These are phyloP conservation scores for Wickerhamomyces bovis DNA, from an alignment of 805 yeast species.

Conservation along the genomic window DNA sequence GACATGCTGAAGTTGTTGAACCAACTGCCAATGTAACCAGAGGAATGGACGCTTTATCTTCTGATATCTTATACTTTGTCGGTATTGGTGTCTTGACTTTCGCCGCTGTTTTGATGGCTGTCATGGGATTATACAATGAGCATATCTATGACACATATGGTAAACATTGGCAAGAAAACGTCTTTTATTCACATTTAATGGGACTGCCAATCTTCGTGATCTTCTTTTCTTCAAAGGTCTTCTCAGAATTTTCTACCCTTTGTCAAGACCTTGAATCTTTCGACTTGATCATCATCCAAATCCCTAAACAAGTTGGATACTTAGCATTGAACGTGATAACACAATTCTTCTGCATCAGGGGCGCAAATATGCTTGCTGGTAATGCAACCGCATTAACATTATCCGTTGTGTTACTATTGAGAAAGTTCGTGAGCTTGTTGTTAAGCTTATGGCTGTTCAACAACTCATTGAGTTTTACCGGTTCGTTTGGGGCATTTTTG, in stretches of 20 bases:
- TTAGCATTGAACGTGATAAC: slow-evolving; percentile 42
- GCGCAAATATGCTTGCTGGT: slow-evolving; percentile 61
- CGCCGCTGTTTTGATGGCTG: slow-evolving; percentile 45
- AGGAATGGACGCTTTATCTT: slow-evolving; percentile 1
- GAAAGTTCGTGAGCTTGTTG: slow-evolving; percentile 55
- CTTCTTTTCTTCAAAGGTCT: slow-evolving; percentile 28
- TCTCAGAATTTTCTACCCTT: slow-evolving; percentile 24
- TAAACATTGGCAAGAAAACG: slow-evolving; percentile 54
- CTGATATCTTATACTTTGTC: slow-evolving; percentile 15
- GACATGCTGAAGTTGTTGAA: slow-evolving; percentile 1
- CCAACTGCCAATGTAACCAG: neutral
- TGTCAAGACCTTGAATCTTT: slow-evolving; percentile 13
- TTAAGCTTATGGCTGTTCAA: slow-evolving; percentile 50
- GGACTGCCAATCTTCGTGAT: slow-evolving; percentile 46
- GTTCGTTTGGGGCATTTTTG: slow-evolving; percentile 39
- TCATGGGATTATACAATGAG: slow-evolving; percentile 54
- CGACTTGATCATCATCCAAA: slow-evolving; percentile 10
- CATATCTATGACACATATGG: slow-evolving; percentile 42
- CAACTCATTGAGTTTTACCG: slow-evolving; percentile 32
- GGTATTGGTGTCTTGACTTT: slow-evolving; percentile 33
- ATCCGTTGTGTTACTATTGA: slow-evolving; percentile 48
- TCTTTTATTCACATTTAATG: slow-evolving; percentile 56
- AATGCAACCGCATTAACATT: slow-evolving; percentile 53
- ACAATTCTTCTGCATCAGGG: slow-evolving; percentile 56
- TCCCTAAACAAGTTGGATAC: slow-evolving; percentile 25